A percentile compares a stretch with the other conserved stretches of the same genome.
Evolutionary conservation across 2,329 filamentous ascomycete genomes (phyloP).

Genomic region (Chrysoporthe deuterocubensis): DNA sequence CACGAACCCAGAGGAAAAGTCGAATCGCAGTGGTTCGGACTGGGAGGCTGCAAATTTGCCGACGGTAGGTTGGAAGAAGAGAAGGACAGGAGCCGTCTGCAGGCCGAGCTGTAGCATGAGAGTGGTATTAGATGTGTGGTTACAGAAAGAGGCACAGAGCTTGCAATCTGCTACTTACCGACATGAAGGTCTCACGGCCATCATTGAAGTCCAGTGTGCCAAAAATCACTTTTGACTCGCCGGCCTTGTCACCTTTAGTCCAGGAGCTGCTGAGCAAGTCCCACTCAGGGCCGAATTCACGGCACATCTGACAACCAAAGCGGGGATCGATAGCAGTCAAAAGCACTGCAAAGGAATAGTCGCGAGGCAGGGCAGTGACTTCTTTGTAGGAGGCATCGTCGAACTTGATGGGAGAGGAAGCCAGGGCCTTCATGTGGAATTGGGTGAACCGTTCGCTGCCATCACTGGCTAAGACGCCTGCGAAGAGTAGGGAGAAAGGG

Average conservation of each 20-base stretch:
- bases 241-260: conserved; percentile 80
- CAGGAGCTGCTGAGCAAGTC: conserved; percentile 85
- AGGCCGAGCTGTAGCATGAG: conserved; percentile 71
- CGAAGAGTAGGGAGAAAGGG: conserved; percentile 64
- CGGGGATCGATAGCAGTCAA: conserved; percentile 84
- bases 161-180: conserved; percentile 59
- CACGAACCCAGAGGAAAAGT: conserved; percentile 79
- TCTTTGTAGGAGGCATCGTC: conserved; percentile 75
- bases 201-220: conserved; percentile 86
- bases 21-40: conserved; percentile 74
- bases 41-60: conserved; percentile 78
- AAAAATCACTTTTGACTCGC: conserved; percentile 74
- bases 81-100: conserved; percentile 89
- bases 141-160: neutral
- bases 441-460: conserved; percentile 74
- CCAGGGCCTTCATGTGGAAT: conserved; percentile 70
- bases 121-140: conserved; percentile 6
- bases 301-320: conserved; percentile 84
- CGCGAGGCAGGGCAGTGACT: conserved; percentile 75
- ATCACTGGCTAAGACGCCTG: conserved; percentile 55
- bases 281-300: conserved; percentile 94
- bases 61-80: conserved; percentile 83
- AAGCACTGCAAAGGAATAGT: conserved; percentile 82
- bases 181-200: conserved; percentile 83
- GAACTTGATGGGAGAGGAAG: conserved; percentile 73